Base-by-base conservation (phyloP, 2,329 filamentous ascomycete genomes). In the Grosmannia huntii region DNA sequence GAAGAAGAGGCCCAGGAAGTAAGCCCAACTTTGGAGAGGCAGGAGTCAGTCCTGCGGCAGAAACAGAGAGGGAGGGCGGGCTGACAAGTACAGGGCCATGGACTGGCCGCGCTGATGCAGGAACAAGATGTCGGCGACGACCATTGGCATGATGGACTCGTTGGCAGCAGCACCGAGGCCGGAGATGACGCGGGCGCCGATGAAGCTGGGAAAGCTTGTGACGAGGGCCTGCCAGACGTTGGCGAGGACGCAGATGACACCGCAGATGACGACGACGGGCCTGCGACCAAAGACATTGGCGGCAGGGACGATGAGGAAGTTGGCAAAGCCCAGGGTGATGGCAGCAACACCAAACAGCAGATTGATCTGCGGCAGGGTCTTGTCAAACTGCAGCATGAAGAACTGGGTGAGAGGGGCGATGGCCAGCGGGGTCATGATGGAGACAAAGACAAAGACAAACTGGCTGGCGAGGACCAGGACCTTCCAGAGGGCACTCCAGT, bases 131-230 rank as follows among this genome's bases (percentile, higher is more conserved):
- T 82, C 79, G 7, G 76, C 70, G 49, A 81, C 84, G 56, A 86
- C 76, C 38, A 78, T 76, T 0, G 81, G 82, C 68, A 82, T 80
- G 2, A 81, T 75, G 0, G 79, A 84, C 69, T 86, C 81, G 2
- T 78, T 76, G 9, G 82, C 80, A 0, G 81, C 82, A 55, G 81
- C 80, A 9, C 79, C 82, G 50, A 85, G 73, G 0, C 82, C 82
- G 64, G 83, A 83, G 9, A 85, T 70, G 61, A 82, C 72, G 58
- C 73, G 83, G 54, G 77, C 81, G 10, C 80, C 83, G 79, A 86
- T 83, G 65, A 85, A 85, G 57, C 76, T 80, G 53, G 72, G 70
- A 64, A 86, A 85, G 0, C 73, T 74, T 14, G 71, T 76, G 6
- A 82, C 81, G 56, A 71, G 71, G 0, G 81, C 82, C 62, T 80